phyloP scores from a whole-genome alignment of 2,329 filamentous ascomycete genomes.

The Alternaria sp. region DNA sequence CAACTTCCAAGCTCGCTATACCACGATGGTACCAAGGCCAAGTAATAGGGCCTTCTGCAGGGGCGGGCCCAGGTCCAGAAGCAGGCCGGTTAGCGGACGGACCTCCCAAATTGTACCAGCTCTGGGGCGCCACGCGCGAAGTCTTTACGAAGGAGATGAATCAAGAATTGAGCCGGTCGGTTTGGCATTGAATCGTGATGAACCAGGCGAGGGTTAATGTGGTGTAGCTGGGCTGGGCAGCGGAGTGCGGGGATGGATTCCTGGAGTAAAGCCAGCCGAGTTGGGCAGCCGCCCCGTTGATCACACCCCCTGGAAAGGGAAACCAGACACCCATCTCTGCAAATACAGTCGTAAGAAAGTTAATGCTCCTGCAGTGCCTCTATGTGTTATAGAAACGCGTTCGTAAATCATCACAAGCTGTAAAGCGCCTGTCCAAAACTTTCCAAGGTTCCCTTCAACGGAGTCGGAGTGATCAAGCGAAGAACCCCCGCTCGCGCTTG shows the following conservation, averaged over 20 bases:
- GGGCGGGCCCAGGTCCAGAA: slow-evolving; percentile 24
- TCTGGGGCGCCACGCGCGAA: slow-evolving; percentile 3
- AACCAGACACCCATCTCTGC: not conserved
- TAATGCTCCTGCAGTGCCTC: not conserved
- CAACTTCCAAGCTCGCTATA: not conserved
- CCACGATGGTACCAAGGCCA: not conserved
- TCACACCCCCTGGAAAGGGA: not conserved
- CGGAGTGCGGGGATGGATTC: slow-evolving; percentile 18
- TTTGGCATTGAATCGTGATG: slow-evolving; percentile 6
- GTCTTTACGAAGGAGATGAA: slow-evolving; percentile 5
- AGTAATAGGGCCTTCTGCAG: slow-evolving; percentile 6
- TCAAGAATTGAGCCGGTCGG: slow-evolving; percentile 9
- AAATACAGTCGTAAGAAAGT: not conserved
- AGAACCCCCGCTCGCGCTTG: slow-evolving; percentile 10
- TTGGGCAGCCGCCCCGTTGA: slow-evolving; percentile 14
- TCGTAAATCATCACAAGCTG: not conserved
- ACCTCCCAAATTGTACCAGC: slow-evolving; percentile 17
- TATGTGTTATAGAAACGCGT: not conserved
- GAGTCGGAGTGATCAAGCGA: not conserved
- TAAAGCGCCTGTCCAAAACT: not conserved
- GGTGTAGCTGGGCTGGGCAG: slow-evolving; percentile 6
- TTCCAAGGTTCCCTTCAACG: not conserved
- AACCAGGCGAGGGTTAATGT: not conserved
- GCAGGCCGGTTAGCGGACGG: slow-evolving; percentile 20
- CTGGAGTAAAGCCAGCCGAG: slow-evolving; percentile 21